Base-by-base conservation (phyloP, 768 basidiomycete species). In the Lactarius sp. region DNA sequence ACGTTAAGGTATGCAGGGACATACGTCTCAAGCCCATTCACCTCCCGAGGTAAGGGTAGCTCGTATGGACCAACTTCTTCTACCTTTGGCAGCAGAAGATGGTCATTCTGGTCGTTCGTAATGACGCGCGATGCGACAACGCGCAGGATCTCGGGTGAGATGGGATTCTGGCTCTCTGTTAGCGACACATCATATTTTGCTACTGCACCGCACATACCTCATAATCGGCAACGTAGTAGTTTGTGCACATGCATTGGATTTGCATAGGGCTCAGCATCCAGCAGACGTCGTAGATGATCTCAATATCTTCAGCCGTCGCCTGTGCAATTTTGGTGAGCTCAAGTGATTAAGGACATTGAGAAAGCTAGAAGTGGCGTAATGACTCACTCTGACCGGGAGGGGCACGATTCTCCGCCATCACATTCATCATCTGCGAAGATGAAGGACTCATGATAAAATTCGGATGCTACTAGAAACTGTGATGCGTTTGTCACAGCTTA, bases 211-310 rank as follows among this genome's bases (percentile, higher is more conserved):
- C 22, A 20, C 80, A 47, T 69, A 93, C 94, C 85, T 99, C 97
- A 74, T 98, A 99, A 77, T 98, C 97, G 52, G 96, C 97, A 65
- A 96, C 95, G 72, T 97, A 98, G 77, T 98, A 98, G 75, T 96
- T 96, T 62, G 92, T 93, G 75, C 97, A 98, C 86, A 99, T 94
- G 73, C 97, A 89, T 78, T 98, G 97, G 68, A 99, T 98, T 75
- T 99, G 97, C 76, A 95, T 95, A 2, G 97, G 97, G 67, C 94
- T 98, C 51, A 99, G 81, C 90, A 98, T 98, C 96, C 97, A 98
- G 80, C 96, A 98, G 65, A 99, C 96, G 72, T 95, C 93, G 74
- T 97, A 98, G 70, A 99, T 96, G 71, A 98, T 98, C 77, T 98
- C 95, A 66, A 99, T 97, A 73, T 98, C 97, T 27, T 90, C 88